Percentiles rank a stretch among this genome's conserved stretches.
These are phyloP conservation scores for Penicillium dipodomyicola DNA, from an alignment of 495 filamentous ascomycete species.

Conservation along the genomic window DNA sequence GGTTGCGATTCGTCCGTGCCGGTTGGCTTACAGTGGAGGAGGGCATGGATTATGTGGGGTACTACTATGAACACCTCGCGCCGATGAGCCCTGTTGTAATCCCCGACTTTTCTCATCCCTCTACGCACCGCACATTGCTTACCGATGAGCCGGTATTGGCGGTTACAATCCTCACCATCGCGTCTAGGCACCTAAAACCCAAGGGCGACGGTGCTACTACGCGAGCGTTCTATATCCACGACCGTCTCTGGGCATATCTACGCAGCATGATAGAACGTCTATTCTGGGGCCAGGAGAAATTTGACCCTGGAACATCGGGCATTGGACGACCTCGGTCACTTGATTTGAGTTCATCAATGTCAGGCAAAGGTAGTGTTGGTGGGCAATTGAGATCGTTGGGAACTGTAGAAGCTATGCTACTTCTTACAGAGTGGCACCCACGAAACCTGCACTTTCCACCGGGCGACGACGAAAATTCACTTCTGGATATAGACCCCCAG, in stretches of 20 bases:
- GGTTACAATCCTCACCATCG: conserved; percentile 84
- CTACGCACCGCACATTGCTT: conserved; percentile 71
- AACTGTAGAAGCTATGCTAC: conserved; percentile 88
- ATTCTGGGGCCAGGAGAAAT: conserved; percentile 94
- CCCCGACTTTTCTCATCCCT: conserved; percentile 72
- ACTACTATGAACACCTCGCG: conserved; percentile 87
- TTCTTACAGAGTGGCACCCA: conserved; percentile 96
- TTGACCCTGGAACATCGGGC: conserved; percentile 81
- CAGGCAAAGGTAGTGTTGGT: conserved; percentile 50
- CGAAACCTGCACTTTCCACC: conserved; percentile 93
- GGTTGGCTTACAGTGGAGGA: conserved; percentile 96
- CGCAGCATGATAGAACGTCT: conserved; percentile 91
- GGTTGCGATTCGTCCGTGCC: conserved; percentile 86
- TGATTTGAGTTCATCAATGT: conserved; percentile 58
- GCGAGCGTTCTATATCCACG: conserved; percentile 86
- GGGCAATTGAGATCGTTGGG: conserved; percentile 85
- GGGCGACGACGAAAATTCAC: conserved; percentile 68
- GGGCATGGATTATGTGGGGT: conserved; percentile 87
- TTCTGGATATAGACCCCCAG: conserved; percentile 53
- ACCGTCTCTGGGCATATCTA: conserved; percentile 92
- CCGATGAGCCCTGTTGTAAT: conserved; percentile 90
- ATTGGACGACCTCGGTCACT: conserved; percentile 61
- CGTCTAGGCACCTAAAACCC: conserved; percentile 79
- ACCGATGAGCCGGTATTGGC: conserved; percentile 88
- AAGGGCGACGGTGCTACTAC: conserved; percentile 77